Evolutionary conservation across 2,329 filamentous ascomycete species (phyloP).

Genomic region (Helotiales sp.): DNA sequence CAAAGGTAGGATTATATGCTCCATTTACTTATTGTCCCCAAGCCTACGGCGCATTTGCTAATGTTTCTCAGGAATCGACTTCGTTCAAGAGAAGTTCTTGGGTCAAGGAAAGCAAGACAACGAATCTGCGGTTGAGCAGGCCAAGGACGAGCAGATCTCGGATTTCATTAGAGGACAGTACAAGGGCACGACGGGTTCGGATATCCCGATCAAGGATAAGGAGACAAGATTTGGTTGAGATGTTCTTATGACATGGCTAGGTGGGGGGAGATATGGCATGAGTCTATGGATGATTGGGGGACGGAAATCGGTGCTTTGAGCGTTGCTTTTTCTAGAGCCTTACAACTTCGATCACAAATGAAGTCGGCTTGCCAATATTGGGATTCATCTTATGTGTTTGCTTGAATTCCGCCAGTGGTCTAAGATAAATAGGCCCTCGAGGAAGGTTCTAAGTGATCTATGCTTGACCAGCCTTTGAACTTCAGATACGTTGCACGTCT

Average conservation of each 20-base stretch:
- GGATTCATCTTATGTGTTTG: too few species aligned
- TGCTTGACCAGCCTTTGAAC: too few species aligned
- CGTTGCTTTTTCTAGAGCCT: too few species aligned
- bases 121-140: conserved; percentile 73
- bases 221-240: conserved; percentile 41
- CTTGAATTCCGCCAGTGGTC: too few species aligned
- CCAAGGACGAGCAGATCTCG: conserved; percentile 77
- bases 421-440: too few species aligned
- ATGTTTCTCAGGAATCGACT: conserved; percentile 64
- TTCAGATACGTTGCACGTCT: too few species aligned
- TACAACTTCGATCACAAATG: too few species aligned
- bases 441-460: too few species aligned
- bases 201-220: conserved; percentile 72
- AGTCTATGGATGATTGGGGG: too few species aligned
- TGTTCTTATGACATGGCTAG: neutral
- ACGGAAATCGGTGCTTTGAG: neutral
- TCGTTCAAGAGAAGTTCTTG: conserved; percentile 73
- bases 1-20: conserved; percentile 57
- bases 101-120: conserved; percentile 71
- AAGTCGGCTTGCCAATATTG: too few species aligned
- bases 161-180: conserved; percentile 72
- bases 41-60: neutral
- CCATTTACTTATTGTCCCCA: neutral
- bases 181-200: conserved; percentile 66
- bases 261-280: neutral